These are phyloP conservation scores for Bryum argenteum DNA, from an alignment of 225 moss, liverwort and hornwort species.

Conservation along the genomic window DNA sequence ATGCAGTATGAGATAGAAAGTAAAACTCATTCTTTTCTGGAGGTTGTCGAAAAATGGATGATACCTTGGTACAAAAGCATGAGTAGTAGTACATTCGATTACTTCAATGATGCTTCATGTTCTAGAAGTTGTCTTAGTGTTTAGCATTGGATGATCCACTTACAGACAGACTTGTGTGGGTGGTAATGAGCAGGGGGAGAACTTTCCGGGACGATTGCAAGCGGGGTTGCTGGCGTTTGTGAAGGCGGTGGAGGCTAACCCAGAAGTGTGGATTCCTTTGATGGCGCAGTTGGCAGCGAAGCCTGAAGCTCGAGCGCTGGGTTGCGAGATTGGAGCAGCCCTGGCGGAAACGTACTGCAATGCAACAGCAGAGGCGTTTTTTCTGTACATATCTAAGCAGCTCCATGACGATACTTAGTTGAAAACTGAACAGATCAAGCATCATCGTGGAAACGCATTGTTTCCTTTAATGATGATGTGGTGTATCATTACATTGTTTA, in stretches of 20 bases:
- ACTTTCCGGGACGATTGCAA: conserved; percentile 56
- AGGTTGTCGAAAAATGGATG: no score
- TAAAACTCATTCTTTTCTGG: no score
- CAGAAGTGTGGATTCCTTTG: conserved; percentile 81
- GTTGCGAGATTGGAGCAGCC: conserved; percentile 49
- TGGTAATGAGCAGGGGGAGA: conserved; percentile 50
- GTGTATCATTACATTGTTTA: not conserved
- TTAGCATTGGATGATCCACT: not conserved
- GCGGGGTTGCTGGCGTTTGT: conserved; percentile 72
- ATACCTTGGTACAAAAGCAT: no score
- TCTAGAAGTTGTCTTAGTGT: no score
- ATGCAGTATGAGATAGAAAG: no score
- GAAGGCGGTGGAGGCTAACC: conserved; percentile 67
- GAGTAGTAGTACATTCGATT: no score
- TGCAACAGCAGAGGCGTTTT: conserved; percentile 69
- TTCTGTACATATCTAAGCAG: conserved; percentile 64
- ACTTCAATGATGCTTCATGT: no score
- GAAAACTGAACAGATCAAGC: conserved; percentile 1
- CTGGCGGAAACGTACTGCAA: conserved; percentile 54
- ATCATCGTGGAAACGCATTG: conserved; percentile 31
- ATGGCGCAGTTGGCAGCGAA: conserved; percentile 63
- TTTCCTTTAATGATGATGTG: conserved; percentile 19
- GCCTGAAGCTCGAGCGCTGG: conserved; percentile 66
- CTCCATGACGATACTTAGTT: conserved; percentile 48
- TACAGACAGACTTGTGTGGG: not conserved